Conservation (phyloP, 2,329 filamentous ascomycete genomes). For the Celoporthe dispersa region DNA sequence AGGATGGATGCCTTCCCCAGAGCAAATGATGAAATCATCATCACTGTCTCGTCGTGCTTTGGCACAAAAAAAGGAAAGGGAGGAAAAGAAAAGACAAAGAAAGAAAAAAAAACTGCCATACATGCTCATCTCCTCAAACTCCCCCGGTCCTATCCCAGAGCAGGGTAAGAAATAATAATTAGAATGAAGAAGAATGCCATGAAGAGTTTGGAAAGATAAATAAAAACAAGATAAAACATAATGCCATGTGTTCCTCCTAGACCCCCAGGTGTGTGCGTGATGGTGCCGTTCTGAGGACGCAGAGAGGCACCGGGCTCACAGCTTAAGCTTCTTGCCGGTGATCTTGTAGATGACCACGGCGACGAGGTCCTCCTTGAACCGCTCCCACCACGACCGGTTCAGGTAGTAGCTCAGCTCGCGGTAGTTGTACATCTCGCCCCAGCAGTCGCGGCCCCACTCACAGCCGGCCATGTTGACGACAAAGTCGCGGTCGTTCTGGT, state of each 20-base stretch:
- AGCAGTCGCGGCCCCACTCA: constrained; percentile 95
- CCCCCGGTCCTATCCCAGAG: not conserved
- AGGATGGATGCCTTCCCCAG: not conserved
- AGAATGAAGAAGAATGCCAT: constrained; percentile 16
- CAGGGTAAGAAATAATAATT: constrained; percentile 5
- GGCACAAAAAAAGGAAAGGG: no score
- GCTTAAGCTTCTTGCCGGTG: constrained; percentile 63
- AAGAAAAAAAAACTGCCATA: not conserved
- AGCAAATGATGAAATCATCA: not conserved
- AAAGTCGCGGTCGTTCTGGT: constrained; percentile 84
- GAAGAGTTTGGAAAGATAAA: not conserved
- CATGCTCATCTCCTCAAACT: not conserved
- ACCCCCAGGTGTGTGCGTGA: not conserved
- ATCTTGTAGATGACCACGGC: constrained; percentile 66
- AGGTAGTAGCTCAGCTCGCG: constrained; percentile 88
- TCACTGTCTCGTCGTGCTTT: not conserved
- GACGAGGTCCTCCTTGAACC: constrained; percentile 69
- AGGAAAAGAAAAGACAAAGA: no score
- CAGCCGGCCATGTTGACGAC: constrained; percentile 98
- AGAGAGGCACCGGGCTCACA: constrained; percentile 41
- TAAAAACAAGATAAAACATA: constrained; percentile 4
- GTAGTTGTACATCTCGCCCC: constrained; percentile 97
- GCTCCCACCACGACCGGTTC: constrained; percentile 83
- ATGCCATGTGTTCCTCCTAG: not conserved
- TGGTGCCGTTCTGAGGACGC: not conserved